These are phyloP conservation scores for Quillaja saponaria DNA, from an alignment of 306 rosid genomes.

Conservation along the genomic window DNA sequence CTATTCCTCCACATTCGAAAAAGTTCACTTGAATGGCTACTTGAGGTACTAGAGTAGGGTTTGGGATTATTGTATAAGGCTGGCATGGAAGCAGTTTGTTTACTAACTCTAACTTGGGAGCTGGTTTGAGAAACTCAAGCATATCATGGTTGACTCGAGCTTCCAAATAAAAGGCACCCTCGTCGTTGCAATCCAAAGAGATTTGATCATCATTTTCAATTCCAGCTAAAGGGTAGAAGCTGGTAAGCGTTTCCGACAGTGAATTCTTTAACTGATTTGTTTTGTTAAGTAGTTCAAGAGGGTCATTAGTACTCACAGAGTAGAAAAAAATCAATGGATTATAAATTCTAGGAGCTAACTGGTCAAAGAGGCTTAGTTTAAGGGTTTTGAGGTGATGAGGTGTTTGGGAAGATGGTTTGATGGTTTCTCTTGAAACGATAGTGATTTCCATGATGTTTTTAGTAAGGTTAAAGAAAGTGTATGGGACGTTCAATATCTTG, in stretches of 20 bases:
- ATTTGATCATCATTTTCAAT: conserved; percentile 30
- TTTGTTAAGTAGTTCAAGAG: too few species aligned
- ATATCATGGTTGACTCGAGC: conserved; percentile 32
- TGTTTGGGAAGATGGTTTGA: too few species aligned
- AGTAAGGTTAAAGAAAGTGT: too few species aligned
- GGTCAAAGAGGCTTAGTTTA: conserved; percentile 39
- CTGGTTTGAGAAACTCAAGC: conserved; percentile 44
- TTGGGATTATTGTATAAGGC: conserved; percentile 33
- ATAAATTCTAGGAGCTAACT: conserved; percentile 37
- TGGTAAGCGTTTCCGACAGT: conserved; percentile 39
- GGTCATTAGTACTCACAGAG: too few species aligned
- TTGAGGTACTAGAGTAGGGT: conserved; percentile 26
- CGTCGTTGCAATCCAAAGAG: conserved; percentile 43
- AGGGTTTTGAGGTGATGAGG: too few species aligned
- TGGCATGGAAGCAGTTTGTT: conserved; percentile 46
- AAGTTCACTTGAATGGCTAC: conserved; percentile 47
- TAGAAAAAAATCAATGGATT: conserved; percentile 41
- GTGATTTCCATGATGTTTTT: conserved; percentile 48
- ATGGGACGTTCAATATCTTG: too few species aligned
- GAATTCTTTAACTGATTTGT: conserved; percentile 38
- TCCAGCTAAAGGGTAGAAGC: conserved; percentile 55
- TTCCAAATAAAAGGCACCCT: conserved; percentile 50
- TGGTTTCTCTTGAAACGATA: conserved; percentile 37
- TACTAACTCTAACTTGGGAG: conserved; percentile 28
- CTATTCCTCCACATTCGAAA: conserved; percentile 60